These are phyloP conservation scores for Mimosa bimucronata DNA, from an alignment of 306 rosid species.

Conservation along the genomic window DNA sequence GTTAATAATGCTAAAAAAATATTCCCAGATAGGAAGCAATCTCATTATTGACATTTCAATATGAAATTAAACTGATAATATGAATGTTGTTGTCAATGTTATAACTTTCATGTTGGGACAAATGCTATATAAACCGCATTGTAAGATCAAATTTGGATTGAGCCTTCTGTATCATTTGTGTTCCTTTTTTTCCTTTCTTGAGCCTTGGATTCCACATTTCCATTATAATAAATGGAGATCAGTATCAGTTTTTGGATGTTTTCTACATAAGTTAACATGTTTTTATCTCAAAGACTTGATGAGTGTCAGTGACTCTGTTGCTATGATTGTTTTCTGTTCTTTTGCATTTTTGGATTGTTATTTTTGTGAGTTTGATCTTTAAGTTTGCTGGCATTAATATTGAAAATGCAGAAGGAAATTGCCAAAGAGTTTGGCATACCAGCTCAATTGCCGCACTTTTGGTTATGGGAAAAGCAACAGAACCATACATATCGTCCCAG, in stretches of 20 bases:
- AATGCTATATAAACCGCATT: not conserved
- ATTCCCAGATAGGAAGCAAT: not conserved
- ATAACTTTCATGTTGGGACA: not conserved
- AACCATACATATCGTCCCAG: no score
- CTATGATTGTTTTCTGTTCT: conserved; percentile 12
- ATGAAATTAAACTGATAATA: not conserved
- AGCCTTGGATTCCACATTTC: not conserved
- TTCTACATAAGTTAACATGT: not conserved
- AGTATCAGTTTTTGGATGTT: not conserved
- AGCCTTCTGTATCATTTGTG: not conserved
- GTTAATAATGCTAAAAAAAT: not conserved
- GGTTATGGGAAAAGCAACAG: no score
- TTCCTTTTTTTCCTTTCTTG: not conserved
- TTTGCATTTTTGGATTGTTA: conserved; percentile 7
- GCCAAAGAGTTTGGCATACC: conserved; percentile 54
- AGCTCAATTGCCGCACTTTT: no score
- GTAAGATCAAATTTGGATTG: not conserved
- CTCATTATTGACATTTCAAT: not conserved
- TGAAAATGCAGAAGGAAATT: conserved; percentile 69
- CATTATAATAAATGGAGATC: not conserved
- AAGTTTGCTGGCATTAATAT: conserved; percentile 15
- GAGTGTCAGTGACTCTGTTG: not conserved
- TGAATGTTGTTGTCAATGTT: not conserved
- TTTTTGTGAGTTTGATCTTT: no score
- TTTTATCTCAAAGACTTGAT: not conserved